Evolutionary conservation across 2,329 filamentous ascomycete genomes (phyloP).

Genomic region (Allantophomopsis lycopodina): DNA sequence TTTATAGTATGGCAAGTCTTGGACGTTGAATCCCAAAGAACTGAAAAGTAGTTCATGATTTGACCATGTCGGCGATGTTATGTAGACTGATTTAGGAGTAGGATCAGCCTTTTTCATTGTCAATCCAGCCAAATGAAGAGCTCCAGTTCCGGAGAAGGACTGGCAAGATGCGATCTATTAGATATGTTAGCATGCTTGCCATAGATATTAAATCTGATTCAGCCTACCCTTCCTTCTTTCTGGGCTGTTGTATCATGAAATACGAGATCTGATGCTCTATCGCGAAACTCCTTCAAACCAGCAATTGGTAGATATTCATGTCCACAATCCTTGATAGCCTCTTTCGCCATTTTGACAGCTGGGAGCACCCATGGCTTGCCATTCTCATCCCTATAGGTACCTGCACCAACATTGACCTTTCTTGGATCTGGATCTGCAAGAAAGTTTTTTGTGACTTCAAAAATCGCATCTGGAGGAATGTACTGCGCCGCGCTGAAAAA

Average conservation of each 20-base stretch:
- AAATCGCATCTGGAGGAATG: conserved; percentile 19
- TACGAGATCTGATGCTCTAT: conserved; percentile 18
- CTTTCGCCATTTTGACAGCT: conserved; percentile 17
- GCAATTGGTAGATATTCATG: conserved; percentile 25
- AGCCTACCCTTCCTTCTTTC: conserved; percentile 16
- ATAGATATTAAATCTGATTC: neutral
- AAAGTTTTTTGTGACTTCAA: conserved; percentile 20
- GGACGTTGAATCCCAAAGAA: conserved; percentile 19
- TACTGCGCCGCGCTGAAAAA: neutral
- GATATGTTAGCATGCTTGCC: too few relatives aligned
- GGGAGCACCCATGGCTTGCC: conserved; percentile 25
- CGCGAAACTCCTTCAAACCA: conserved; percentile 18
- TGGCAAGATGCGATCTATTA: conserved; percentile 21
- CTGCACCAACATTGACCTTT: conserved; percentile 25
- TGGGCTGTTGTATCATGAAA: conserved; percentile 8
- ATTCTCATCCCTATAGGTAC: conserved; percentile 24
- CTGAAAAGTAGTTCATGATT: conserved; percentile 24
- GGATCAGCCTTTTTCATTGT: conserved; percentile 9
- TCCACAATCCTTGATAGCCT: conserved; percentile 5
- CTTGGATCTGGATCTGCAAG: conserved; percentile 15
- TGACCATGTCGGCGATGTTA: conserved; percentile 26
- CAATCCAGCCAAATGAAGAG: conserved; percentile 21
- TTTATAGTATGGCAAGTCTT: conserved; percentile 22
- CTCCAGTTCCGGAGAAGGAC: conserved; percentile 26
- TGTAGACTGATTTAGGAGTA: conserved; percentile 17